These are phyloP conservation scores for Phytophthora agathidicida DNA, from an alignment of 352 stramenopile species.

Conservation along the genomic window DNA sequence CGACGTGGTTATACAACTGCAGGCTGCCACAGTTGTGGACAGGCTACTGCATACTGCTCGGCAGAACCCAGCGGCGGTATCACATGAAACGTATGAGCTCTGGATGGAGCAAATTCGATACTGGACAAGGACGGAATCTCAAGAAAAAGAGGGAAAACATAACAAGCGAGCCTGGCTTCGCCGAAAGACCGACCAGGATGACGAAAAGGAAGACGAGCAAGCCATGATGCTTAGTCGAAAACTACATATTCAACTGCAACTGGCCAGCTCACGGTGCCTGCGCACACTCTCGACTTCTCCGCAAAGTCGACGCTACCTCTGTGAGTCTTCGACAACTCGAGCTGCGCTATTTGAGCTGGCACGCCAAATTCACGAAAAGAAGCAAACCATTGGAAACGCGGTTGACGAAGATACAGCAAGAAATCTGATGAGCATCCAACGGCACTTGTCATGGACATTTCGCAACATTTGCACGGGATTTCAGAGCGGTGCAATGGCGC, in stretches of 20 bases:
- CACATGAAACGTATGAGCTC: slow-evolving; percentile 53
- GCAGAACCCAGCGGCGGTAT: slow-evolving; percentile 36
- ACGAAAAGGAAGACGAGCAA: slow-evolving; percentile 6
- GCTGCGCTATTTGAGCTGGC: slow-evolving; percentile 58
- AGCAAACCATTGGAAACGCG: not conserved
- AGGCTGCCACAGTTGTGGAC: slow-evolving; percentile 53
- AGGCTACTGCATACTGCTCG: slow-evolving; percentile 52
- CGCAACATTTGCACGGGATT: slow-evolving; percentile 71
- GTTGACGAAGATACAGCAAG: slow-evolving; percentile 21
- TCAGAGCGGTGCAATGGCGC: slow-evolving; percentile 47
- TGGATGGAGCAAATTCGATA: slow-evolving; percentile 70
- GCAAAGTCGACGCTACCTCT: slow-evolving; percentile 50
- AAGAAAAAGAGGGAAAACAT: not conserved
- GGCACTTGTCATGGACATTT: slow-evolving; percentile 52
- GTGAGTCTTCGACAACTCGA: slow-evolving; percentile 56
- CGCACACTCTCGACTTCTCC: slow-evolving; percentile 62
- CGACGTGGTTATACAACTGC: slow-evolving; percentile 37
- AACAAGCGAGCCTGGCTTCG: slow-evolving; percentile 21
- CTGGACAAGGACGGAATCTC: slow-evolving; percentile 39
- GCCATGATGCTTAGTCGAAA: slow-evolving; percentile 1
- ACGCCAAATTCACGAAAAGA: slow-evolving; percentile 52
- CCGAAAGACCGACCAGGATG: slow-evolving; percentile 11
- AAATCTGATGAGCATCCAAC: slow-evolving; percentile 31
- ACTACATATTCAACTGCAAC: slow-evolving; percentile 35
- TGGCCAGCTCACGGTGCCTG: slow-evolving; percentile 52